Percentiles rank a stretch among this genome's conserved stretches.
Conservation (phyloP, 345 rosid species). For the Corymbia maculata region DNA sequence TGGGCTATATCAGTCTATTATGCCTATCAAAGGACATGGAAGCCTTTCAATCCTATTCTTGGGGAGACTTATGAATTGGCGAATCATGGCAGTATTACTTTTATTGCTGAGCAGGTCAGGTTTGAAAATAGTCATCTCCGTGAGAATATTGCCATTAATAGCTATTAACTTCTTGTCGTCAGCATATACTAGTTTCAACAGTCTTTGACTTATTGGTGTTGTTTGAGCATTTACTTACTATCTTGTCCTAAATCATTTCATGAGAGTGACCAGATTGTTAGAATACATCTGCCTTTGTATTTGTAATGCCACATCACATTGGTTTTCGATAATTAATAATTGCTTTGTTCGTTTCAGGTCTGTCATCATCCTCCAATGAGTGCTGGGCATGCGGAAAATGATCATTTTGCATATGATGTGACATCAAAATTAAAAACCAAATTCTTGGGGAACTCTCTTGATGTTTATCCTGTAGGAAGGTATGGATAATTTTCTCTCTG, state of each 20-base stretch:
- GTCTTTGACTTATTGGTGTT: neutral
- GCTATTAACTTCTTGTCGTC: neutral
- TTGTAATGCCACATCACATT: neutral
- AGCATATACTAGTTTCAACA: neutral
- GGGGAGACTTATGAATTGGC: slow-evolving; percentile 88
- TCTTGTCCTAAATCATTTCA: neutral
- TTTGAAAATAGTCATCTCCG: neutral
- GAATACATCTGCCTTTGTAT: neutral
- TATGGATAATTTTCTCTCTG: slow-evolving; percentile 1
- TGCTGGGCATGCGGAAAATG: slow-evolving; percentile 90
- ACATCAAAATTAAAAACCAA: slow-evolving; percentile 88
- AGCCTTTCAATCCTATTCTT: slow-evolving; percentile 96
- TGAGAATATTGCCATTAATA: neutral
- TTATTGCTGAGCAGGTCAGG: slow-evolving; percentile 80
- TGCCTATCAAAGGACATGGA: slow-evolving; percentile 86
- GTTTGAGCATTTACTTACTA: neutral
- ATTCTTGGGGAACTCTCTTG: slow-evolving; percentile 65
- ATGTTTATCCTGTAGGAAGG: slow-evolving; percentile 75
- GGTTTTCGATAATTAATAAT: neutral
- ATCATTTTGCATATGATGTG: slow-evolving; percentile 71
- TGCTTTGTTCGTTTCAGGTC: slow-evolving; percentile 36
- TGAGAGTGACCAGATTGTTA: neutral
- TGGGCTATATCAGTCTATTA: slow-evolving; percentile 86
- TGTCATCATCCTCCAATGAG: slow-evolving; percentile 96
- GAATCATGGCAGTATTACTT: slow-evolving; percentile 69